phyloP scores from a whole-genome alignment of 257 asterid species.

The Solanum sitiens region DNA sequence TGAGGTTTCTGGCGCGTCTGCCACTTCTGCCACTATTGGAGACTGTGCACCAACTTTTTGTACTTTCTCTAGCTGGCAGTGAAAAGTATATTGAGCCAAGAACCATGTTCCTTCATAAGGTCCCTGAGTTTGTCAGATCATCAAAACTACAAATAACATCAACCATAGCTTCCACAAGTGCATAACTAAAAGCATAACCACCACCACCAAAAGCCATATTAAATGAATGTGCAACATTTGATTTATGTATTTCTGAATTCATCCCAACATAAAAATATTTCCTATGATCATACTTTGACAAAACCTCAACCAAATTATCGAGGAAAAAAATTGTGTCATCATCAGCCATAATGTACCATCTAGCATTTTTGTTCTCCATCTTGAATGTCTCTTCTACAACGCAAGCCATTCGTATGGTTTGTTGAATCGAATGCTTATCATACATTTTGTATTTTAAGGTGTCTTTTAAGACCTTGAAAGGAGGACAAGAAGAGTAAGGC shows the following conservation, averaged over 20 bases:
- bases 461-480: conserved; percentile 20
- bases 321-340: conserved; percentile 37
- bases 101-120: too few relatives aligned
- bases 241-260: conserved; percentile 26
- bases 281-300: conserved; percentile 33
- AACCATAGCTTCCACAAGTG: conserved; percentile 43
- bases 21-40: too few relatives aligned
- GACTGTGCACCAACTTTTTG: too few relatives aligned
- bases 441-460: conserved; percentile 6
- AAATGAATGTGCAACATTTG: conserved; percentile 25
- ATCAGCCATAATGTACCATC: conserved; percentile 41
- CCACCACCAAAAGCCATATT: conserved; percentile 40
- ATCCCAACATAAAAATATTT: conserved; percentile 36
- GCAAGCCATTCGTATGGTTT: conserved; percentile 13
- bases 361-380: conserved; percentile 1
- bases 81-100: too few relatives aligned
- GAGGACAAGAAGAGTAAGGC: conserved; percentile 15
- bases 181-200: conserved; percentile 34
- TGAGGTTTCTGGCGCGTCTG: too few relatives aligned
- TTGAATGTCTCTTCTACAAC: conserved; percentile 20
- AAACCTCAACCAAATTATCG: conserved; percentile 30
- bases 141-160: neutral
- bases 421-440: conserved; percentile 9
- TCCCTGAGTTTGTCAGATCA: too few relatives aligned
- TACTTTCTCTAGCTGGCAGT: too few relatives aligned